These are phyloP conservation scores for Fusarium robinianum DNA, from an alignment of 2,329 filamentous ascomycete species.

Conservation along the genomic window DNA sequence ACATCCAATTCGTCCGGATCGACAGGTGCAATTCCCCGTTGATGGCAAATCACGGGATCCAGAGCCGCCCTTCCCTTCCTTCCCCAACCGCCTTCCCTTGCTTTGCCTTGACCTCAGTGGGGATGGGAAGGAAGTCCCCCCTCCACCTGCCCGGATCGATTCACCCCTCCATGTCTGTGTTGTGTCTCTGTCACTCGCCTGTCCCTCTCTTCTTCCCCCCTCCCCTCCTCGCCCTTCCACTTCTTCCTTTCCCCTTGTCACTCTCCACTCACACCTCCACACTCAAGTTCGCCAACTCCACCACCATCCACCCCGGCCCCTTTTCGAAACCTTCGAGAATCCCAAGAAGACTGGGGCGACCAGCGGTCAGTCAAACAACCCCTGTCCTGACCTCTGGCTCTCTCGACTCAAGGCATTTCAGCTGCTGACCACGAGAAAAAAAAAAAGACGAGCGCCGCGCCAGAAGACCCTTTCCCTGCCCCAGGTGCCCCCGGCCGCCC, in stretches of 20 bases:
- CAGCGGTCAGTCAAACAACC: constrained; percentile 35
- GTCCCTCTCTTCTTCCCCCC: constrained; percentile 1
- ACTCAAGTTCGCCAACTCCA: constrained; percentile 31
- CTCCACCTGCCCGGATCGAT: too few species aligned
- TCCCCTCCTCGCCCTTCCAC: not conserved
- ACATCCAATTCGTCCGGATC: constrained; percentile 39
- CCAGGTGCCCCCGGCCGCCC: constrained; percentile 19
- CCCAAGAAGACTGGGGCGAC: constrained; percentile 35
- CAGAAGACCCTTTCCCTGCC: constrained; percentile 24
- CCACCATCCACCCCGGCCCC: constrained; percentile 31
- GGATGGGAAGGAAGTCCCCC: too few species aligned
- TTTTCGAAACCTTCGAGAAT: constrained; percentile 42
- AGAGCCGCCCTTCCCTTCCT: constrained; percentile 11
- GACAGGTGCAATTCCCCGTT: constrained; percentile 30
- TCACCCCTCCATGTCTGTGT: too few species aligned
- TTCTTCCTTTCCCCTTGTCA: too few species aligned
- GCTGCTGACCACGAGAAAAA: constrained; percentile 28
- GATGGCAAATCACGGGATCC: constrained; percentile 33
- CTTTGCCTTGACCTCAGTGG: too few species aligned
- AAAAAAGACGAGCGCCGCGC: too few species aligned
- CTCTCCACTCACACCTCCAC: constrained; percentile 22
- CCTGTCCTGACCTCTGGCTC: constrained; percentile 21
- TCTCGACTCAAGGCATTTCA: constrained; percentile 26
- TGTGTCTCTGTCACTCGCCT: too few species aligned
- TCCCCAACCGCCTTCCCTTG: too few species aligned